Evolutionary conservation across 345 rosid species (phyloP).

Genomic region (Citrus inodora): DNA sequence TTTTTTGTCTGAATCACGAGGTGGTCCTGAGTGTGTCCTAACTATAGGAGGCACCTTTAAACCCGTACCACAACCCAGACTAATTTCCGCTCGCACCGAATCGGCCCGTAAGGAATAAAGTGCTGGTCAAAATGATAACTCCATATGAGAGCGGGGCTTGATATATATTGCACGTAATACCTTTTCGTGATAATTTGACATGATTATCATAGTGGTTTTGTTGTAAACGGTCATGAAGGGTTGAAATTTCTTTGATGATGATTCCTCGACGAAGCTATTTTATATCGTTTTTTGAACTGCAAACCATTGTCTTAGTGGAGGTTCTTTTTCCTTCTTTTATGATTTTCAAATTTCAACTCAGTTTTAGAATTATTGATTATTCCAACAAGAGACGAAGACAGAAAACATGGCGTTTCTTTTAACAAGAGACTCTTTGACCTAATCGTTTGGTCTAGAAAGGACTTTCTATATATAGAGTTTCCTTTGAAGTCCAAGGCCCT

Average conservation of each 20-base stretch:
- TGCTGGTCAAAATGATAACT: rapidly evolving
- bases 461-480: too few species aligned
- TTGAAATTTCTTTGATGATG: background rate
- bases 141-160: rapidly evolving
- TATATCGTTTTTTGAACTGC: background rate
- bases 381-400: too few species aligned
- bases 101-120: rapidly evolving
- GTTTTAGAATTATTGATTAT: background rate
- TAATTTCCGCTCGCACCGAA: rapidly evolving
- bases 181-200: background rate
- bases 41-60: rapidly evolving
- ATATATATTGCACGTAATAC: too few species aligned
- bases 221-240: background rate
- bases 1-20: too few species aligned
- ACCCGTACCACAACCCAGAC: rapidly evolving
- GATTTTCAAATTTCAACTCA: background rate
- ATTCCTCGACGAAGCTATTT: background rate
- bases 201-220: background rate
- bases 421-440: too few species aligned
- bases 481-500: too few species aligned
- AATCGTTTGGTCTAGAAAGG: too few species aligned
- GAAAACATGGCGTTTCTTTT: too few species aligned
- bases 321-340: background rate
- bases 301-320: background rate
- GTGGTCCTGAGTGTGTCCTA: rapidly evolving